Conservation (phyloP, 306 rosid species). For the Cicer yamashitae region DNA sequence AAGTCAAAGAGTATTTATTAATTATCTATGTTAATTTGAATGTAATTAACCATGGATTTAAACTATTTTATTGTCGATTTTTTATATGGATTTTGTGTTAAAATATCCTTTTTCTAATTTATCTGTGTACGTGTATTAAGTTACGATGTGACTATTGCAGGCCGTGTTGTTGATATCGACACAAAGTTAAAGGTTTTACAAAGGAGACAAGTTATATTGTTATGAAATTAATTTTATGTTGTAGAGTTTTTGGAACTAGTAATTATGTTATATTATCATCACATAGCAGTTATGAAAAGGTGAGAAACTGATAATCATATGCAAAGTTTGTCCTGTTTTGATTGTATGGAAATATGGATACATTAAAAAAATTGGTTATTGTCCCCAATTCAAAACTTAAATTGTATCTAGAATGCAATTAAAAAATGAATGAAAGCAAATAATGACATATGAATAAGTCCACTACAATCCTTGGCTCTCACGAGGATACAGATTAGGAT, state of each 20-base stretch:
- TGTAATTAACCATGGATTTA: too few relatives aligned
- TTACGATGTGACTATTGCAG: constrained; percentile 49
- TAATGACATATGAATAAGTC: constrained; percentile 39
- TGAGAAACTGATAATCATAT: constrained; percentile 37
- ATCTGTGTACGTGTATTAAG: neutral
- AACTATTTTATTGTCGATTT: neutral
- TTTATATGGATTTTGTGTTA: neutral
- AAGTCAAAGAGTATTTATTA: too few relatives aligned
- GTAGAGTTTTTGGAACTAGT: neutral
- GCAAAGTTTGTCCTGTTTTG: constrained; percentile 41
- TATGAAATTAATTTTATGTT: constrained; percentile 4
- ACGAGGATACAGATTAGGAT: constrained; percentile 44
- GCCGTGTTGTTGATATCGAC: constrained; percentile 56
- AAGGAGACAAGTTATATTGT: neutral
- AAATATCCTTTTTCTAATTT: neutral
- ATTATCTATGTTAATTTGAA: too few relatives aligned
- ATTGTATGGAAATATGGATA: constrained; percentile 41
- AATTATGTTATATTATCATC: constrained; percentile 39
- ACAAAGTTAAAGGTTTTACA: constrained; percentile 33
- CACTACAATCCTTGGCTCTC: constrained; percentile 38
- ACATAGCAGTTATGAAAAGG: constrained; percentile 40
- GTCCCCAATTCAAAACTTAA: constrained; percentile 8
- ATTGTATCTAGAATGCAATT: constrained; percentile 14
- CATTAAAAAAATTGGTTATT: constrained; percentile 17
- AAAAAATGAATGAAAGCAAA: constrained; percentile 22